Percentiles rank a stretch among this genome's conserved stretches.
These are phyloP conservation scores for Diatrype stigma DNA, from an alignment of 2,329 filamentous ascomycete species.

Conservation along the genomic window DNA sequence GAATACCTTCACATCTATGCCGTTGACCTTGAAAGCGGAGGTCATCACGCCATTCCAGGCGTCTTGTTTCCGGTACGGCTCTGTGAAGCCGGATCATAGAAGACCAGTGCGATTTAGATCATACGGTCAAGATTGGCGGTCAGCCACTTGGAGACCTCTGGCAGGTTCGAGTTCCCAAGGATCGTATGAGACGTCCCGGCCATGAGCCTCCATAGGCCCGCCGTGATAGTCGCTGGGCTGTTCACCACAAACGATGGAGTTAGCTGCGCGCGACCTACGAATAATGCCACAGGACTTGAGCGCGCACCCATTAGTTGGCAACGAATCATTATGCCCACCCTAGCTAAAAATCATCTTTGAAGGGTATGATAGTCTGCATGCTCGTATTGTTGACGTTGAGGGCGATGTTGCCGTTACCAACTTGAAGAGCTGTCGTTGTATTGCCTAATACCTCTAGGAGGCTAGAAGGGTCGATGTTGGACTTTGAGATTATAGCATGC, in stretches of 20 bases:
- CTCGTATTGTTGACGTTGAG: slow-evolving; percentile 27
- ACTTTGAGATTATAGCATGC: slow-evolving; percentile 16
- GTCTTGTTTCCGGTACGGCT: slow-evolving; percentile 31
- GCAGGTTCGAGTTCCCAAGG: slow-evolving; percentile 31
- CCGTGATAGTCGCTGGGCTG: slow-evolving; percentile 29
- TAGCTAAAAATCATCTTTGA: slow-evolving; percentile 25
- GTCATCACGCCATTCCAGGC: slow-evolving; percentile 36
- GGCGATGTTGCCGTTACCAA: slow-evolving; percentile 27
- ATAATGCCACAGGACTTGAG: no score
- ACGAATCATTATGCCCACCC: slow-evolving; percentile 26
- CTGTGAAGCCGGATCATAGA: slow-evolving; percentile 25
- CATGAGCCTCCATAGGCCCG: slow-evolving; percentile 29
- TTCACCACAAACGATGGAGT: slow-evolving; percentile 15
- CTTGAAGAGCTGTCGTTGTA: slow-evolving; percentile 22
- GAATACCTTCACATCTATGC: slow-evolving; percentile 27
- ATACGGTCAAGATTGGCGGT: slow-evolving; percentile 44
- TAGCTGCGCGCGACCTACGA: not conserved
- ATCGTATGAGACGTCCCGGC: slow-evolving; percentile 34
- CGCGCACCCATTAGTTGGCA: slow-evolving; percentile 32
- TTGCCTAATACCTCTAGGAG: slow-evolving; percentile 17
- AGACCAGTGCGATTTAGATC: slow-evolving; percentile 41
- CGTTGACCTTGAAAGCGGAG: slow-evolving; percentile 31
- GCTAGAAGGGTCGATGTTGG: slow-evolving; percentile 18
- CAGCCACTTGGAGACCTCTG: slow-evolving; percentile 44
- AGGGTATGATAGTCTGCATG: slow-evolving; percentile 25